Percentiles rank a stretch among this genome's conserved stretches.
phyloP scores from a whole-genome alignment of 176 grass and related monocot genomes.

The Carex pumila region DNA sequence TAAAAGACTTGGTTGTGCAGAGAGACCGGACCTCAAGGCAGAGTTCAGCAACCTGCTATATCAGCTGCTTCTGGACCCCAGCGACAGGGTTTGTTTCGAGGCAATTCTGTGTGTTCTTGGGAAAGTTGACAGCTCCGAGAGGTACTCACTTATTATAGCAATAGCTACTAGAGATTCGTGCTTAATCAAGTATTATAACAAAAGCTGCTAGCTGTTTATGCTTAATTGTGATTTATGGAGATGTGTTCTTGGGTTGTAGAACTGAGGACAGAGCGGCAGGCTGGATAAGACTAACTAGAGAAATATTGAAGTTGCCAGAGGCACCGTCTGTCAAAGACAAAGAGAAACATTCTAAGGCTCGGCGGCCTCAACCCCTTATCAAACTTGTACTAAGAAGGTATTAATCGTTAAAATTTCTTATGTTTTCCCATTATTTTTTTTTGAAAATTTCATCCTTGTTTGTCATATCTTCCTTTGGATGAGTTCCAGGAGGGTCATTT shows the following conservation, averaged over 20 bases:
- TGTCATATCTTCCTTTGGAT: conserved; percentile 5
- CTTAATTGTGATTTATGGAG: not conserved
- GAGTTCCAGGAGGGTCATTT: not conserved
- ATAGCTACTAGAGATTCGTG: not conserved
- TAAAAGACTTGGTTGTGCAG: conserved; percentile 42
- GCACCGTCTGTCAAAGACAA: conserved; percentile 91
- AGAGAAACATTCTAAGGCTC: conserved; percentile 86
- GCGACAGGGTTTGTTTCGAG: conserved; percentile 99
- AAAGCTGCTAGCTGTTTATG: not conserved
- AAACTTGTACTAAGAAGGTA: conserved; percentile 93
- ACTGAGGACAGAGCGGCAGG: conserved; percentile 93
- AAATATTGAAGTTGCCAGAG: conserved; percentile 97
- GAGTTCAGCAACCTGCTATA: conserved; percentile 96
- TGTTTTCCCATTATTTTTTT: not conserved
- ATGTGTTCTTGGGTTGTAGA: conserved; percentile 35
- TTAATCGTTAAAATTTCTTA: not conserved
- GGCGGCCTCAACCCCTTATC: conserved; percentile 86
- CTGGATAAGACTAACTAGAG: conserved; percentile 95
- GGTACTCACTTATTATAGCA: conserved; percentile 32
- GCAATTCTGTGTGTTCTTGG: conserved; percentile 95
- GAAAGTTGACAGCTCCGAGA: conserved; percentile 91
- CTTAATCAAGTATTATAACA: not conserved
- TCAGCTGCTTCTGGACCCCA: conserved; percentile 97
- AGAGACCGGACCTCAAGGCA: conserved; percentile 85
- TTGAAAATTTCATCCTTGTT: conserved; percentile 10